Base-by-base conservation (phyloP, 495 filamentous ascomycete genomes). In the Chaetomium fimeti region DNA sequence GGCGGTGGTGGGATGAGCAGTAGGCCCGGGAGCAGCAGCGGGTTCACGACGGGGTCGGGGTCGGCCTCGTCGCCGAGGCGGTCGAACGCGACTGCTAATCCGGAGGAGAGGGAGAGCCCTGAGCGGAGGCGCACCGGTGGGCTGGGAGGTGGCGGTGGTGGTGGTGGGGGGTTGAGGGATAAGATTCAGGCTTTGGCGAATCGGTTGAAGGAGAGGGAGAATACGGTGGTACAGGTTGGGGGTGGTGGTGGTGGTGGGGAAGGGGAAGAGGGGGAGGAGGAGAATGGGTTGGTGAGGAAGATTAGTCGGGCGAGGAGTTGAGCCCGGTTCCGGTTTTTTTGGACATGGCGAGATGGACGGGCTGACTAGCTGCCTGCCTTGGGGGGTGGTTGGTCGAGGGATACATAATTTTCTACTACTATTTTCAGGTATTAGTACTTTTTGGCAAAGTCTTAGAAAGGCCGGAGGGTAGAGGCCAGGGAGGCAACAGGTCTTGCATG, bases 171-270 rank as follows among this genome's bases (percentile, higher is more conserved):
- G 54, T 62, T 81, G 11, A 73, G 72, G 47, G 77, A 78, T 13
- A 79, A 75, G 63, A 25, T 81, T 5, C 76, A 66, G 36, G 76
- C 75, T 12, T 54, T 81, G 22, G 72, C 74, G 13, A 69, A 71
- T 38, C 66, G 78, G 40, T 60, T 78, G 29, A 77, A 71, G 62
- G 72, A 79, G 32, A 66, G 74, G 25, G 75, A 78, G 25, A 70
- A 27, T 11, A 63, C 53, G 42, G 53, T 55, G 16, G 57, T 40
- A 38, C 27, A 32, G 27, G 48, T n/a, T 2, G 29, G 29, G 36
- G 60, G 54, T 16, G 62, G 57, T n/a, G 55, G 16, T 36, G 61
- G 40, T 15, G 60, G 12, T 9, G 58, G 56, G 22, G 65, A 60
- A 13, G 45, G 42, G 11, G 63, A 45, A 61, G 57, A 61, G 52